phyloP scores from a whole-genome alignment of 148 eudicot species.

The Vaccinium darrowii region DNA sequence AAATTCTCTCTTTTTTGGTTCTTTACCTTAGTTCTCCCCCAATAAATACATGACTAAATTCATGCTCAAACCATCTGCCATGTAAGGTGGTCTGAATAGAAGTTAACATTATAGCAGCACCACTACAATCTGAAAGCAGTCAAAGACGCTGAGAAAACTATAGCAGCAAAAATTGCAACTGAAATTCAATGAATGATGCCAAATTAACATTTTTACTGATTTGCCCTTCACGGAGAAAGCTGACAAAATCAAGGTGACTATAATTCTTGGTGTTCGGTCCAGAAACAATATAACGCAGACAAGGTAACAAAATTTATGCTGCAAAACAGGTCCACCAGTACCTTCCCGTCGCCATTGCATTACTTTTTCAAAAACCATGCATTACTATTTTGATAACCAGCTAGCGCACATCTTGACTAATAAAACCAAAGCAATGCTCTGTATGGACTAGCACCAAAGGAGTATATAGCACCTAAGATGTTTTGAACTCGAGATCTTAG shows the following conservation, averaged over 20 bases:
- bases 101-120: not conserved
- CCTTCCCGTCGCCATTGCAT: not conserved
- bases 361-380: not conserved
- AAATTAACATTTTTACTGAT: not conserved
- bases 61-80: not conserved
- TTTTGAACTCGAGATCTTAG: too few relatives aligned
- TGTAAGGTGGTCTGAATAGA: not conserved
- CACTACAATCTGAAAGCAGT: not conserved
- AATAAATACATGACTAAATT: not conserved
- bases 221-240: not conserved
- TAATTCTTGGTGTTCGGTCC: not conserved
- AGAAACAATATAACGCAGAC: not conserved
- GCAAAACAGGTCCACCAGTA: not conserved
- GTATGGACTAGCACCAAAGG: too few relatives aligned
- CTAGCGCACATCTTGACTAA: too few relatives aligned
- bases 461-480: too few relatives aligned
- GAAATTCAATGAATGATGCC: not conserved
- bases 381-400: too few relatives aligned
- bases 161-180: not conserved
- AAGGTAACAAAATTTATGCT: not conserved
- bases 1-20: not conserved
- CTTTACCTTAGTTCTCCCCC: not conserved
- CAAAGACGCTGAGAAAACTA: not conserved
- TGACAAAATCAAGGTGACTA: not conserved
- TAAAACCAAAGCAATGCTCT: too few relatives aligned